These are phyloP conservation scores for Aspergillus caelatus DNA, from an alignment of 2,329 filamentous ascomycete genomes.

Conservation along the genomic window DNA sequence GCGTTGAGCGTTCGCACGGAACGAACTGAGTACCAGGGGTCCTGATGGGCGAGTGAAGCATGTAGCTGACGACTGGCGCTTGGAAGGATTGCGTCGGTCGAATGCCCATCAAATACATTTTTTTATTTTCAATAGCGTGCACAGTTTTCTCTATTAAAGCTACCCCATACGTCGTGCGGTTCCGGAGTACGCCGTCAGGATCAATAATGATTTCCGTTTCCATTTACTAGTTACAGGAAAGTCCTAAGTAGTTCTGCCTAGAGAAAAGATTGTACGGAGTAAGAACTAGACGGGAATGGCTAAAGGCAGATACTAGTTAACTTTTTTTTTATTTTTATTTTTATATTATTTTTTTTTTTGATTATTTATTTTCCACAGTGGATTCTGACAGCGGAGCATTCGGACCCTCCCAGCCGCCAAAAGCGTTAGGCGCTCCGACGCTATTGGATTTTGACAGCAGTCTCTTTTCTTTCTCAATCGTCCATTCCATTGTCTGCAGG, in stretches of 20 bases:
- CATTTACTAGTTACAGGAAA: not conserved
- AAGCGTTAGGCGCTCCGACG: constrained; percentile 2
- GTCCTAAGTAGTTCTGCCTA: not conserved
- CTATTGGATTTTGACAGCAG: constrained; percentile 3
- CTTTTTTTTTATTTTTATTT: too few species aligned
- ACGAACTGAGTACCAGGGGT: not conserved
- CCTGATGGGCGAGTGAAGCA: not conserved
- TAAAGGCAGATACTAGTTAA: not conserved
- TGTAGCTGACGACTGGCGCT: not conserved
- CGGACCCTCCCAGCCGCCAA: not conserved
- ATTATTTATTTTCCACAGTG: not conserved
- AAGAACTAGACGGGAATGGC: not conserved
- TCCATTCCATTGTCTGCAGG: not conserved
- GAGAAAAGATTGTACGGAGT: not conserved
- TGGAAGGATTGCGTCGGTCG: not conserved
- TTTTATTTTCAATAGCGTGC: not conserved
- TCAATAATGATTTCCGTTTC: not conserved
- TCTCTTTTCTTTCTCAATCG: not conserved
- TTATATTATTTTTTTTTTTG: too few species aligned
- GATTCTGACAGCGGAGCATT: constrained; percentile 5
- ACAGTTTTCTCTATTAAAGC: not conserved
- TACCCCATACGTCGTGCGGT: not conserved
- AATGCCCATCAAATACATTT: not conserved
- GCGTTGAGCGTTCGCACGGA: not conserved
- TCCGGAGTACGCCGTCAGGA: not conserved